These are phyloP conservation scores for Ambrosiella cleistominuta DNA, from an alignment of 2,329 filamentous ascomycete genomes.

Conservation along the genomic window DNA sequence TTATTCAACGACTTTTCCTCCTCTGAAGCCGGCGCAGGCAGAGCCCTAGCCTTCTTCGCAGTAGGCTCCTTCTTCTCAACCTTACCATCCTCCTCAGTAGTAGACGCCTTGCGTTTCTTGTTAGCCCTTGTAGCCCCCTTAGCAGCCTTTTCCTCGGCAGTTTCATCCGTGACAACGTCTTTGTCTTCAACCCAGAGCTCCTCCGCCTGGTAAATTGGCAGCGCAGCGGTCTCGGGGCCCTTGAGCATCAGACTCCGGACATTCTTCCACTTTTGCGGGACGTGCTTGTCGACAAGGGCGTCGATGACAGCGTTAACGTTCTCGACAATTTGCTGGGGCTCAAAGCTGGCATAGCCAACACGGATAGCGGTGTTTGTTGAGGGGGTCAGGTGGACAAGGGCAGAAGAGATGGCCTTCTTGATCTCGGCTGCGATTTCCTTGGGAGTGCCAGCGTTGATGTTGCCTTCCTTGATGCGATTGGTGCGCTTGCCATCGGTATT, in stretches of 20 bases:
- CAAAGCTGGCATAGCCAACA: constrained; percentile 60
- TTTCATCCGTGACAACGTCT: constrained; percentile 49
- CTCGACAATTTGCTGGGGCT: constrained; percentile 55
- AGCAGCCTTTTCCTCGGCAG: constrained; percentile 30
- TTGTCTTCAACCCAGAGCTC: constrained; percentile 75
- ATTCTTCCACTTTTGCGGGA: constrained; percentile 77
- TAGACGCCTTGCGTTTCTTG: constrained; percentile 33
- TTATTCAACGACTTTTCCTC: constrained; percentile 37
- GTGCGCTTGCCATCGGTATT: constrained; percentile 26
- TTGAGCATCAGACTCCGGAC: constrained; percentile 78
- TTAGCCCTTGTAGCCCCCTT: constrained; percentile 32
- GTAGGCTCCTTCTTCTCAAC: constrained; percentile 18
- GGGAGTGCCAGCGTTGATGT: constrained; percentile 23
- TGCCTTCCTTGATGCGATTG: constrained; percentile 29
- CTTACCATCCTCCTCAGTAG: constrained; percentile 15
- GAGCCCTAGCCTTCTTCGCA: constrained; percentile 28
- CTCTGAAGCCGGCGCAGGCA: constrained; percentile 14
- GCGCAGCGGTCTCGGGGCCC: constrained; percentile 66
- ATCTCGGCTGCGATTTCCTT: constrained; percentile 66
- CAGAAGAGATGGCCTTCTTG: constrained; percentile 55
- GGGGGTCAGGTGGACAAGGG: constrained; percentile 63
- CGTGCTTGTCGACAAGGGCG: constrained; percentile 57
- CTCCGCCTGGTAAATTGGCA: constrained; percentile 88
- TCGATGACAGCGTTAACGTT: constrained; percentile 61
- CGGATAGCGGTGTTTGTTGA: constrained; percentile 65